Conservation (phyloP, 441 rosid species). For the Mallotus japonicus region DNA sequence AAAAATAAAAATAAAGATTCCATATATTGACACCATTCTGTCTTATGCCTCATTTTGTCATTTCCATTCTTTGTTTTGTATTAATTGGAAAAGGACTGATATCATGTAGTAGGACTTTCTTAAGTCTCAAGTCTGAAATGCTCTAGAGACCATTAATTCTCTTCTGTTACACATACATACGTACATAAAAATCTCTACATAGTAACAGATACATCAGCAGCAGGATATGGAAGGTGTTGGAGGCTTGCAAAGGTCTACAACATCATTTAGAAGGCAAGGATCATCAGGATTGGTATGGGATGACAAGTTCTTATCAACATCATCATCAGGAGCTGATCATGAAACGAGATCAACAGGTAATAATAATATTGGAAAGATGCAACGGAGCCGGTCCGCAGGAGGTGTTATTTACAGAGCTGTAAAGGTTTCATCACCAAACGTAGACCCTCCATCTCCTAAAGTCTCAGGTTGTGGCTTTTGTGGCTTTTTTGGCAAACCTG, state of each 20-base stretch:
- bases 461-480: slow-evolving; percentile 73
- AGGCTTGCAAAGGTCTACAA: slow-evolving; percentile 55
- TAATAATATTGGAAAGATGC: slow-evolving; percentile 9
- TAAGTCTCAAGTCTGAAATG: too few relatives aligned
- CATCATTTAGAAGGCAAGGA: slow-evolving; percentile 61
- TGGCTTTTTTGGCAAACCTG: slow-evolving; percentile 21
- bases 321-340: slow-evolving; percentile 27
- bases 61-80: not conserved
- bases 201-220: too few relatives aligned
- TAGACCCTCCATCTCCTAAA: slow-evolving; percentile 90
- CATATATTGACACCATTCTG: not conserved
- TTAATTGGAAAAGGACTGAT: not conserved
- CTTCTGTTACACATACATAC: too few relatives aligned
- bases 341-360: too few relatives aligned
- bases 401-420: slow-evolving; percentile 25
- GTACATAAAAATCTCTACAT: too few relatives aligned
- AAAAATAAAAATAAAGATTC: not conserved
- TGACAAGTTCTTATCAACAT: slow-evolving; percentile 49
- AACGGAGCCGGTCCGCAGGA: slow-evolving; percentile 22
- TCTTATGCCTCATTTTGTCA: slow-evolving; percentile 20
- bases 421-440: slow-evolving; percentile 40
- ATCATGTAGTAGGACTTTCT: too few relatives aligned
- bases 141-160: too few relatives aligned
- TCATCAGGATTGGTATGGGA: slow-evolving; percentile 64
- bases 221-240: slow-evolving; percentile 4